Evolutionary conservation across 371 early-diverging fungal genomes (phyloP), one percentile per base, ranked within the genome.

Genomic region (Saksenaea oblongispora): DNA sequence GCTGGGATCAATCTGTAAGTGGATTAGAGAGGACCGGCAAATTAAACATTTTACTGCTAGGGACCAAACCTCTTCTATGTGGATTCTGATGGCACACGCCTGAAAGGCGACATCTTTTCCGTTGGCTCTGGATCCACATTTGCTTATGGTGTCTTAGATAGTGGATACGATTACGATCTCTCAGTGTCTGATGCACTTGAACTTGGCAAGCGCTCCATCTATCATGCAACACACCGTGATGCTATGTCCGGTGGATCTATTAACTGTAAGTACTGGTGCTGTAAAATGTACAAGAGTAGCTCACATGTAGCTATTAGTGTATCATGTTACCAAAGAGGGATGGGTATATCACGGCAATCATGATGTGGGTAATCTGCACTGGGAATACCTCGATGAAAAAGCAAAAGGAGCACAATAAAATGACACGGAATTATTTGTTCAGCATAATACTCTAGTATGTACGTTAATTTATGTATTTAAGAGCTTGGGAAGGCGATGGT

Each of bases 201-300:
- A 47, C 80, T 99, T 51, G 99, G 95, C 26, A 90, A 91, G 66
- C 86, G 98, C 53, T 92, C 99, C 11, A 99, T 99, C 66, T 99
- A 94, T 84, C 98, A 99, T 74, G 99, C 99, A 51, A 95, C 98
- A 37, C 94, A 94, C 82, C 89, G 99, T 69, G 99, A 99, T 88
- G 98, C 99, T 41, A 96, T 85, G 80, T 97, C 97, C 64, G 99
- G 99, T 80, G 99, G 99, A 63, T 85, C 88, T 26, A 91, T 99
- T 35, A 97, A 95, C 72, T 75, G 91, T 91, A 84, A 78, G 82
- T 72, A 10, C 35, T 56, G 27, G 39, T 26, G 9, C 3, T 22
- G 55, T 3, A 55, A 65, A 44, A 47, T 39, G 11, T 11, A 14
- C 39, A 1, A 39, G 39, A 3, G 11, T 39, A n/a, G 22, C 51